Evolutionary conservation across 805 yeast species (phyloP), one percentile per base, ranked within the genome.

Genomic region (Candida ipomoeae): DNA sequence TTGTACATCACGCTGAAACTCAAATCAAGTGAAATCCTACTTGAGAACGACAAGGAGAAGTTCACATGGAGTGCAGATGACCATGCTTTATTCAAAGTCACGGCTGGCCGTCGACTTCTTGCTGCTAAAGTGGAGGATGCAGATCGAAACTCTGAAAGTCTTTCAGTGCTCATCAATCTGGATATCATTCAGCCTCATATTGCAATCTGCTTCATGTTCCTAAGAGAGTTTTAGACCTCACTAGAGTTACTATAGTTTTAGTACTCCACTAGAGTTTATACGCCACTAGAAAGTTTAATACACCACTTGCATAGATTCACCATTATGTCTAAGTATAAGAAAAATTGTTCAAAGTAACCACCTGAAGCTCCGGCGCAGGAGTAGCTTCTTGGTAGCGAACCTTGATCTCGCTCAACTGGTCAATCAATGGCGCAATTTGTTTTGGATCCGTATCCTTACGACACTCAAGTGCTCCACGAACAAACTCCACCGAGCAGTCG

Each of bases 401-500:
- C 53, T 71, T 68, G 26, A 69, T 67, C 26, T 57, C 63, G 29
- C 51, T 57, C 44, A 72, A 63, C 38, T 58, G 54, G 7, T 62
- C 62, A 1, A 69, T 56, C 47, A 74, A 59, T 18, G 56, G 59
- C 42, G 59, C 63, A 5, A 71, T 62, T 40, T 56, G 58, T 20
- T 58, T 55, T 51, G 63, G 60, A 38, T 73, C 77, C 61, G 69
- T 59, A 53, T 74, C 80, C 60, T 70, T 79, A 59, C 77, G 70
- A 59, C 72, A 78, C 55, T 74, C 71, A 48, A 90, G 73, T 39
- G 89, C 77, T 13, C 83, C 83, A 41, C 79, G 80, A 40, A 91
- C 75, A 60, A 89, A 79, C 46, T 80, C 84, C 6, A 84, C 68
- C 0, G 96, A 90, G 51, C 91, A 83, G 63, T 89, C 90, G 69